These are phyloP conservation scores for Haplosporangium sp. DNA, from an alignment of 371 early-diverging fungal genomes.

Conservation along the genomic window DNA sequence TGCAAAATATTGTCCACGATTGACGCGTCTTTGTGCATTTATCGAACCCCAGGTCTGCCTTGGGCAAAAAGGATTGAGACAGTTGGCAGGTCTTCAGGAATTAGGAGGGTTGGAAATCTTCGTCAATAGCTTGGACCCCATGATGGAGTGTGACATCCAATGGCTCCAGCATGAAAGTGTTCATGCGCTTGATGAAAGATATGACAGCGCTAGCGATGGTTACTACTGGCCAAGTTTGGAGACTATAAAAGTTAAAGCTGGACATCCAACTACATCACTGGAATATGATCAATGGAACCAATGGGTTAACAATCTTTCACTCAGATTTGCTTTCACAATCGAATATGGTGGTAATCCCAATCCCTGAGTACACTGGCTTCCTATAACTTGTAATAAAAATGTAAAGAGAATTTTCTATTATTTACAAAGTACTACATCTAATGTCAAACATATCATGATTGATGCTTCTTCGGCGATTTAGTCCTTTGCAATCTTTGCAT, in stretches of 20 bases:
- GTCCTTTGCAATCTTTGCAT: too few species aligned
- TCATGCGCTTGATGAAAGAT: not conserved
- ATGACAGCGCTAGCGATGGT: not conserved
- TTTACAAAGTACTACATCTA: not conserved
- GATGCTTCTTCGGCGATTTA: too few species aligned
- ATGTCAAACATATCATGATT: too few species aligned
- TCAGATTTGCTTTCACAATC: not conserved
- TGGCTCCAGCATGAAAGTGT: conserved; percentile 1
- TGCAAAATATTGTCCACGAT: not conserved
- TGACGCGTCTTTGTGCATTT: not conserved
- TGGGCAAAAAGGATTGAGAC: not conserved
- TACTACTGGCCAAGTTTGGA: conserved; percentile 4
- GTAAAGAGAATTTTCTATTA: too few species aligned
- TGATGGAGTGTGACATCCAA: not conserved
- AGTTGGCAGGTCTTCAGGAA: not conserved
- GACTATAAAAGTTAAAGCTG: not conserved
- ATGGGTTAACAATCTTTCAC: not conserved
- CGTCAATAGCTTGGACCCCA: not conserved
- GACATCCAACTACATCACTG: not conserved
- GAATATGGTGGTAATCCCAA: not conserved
- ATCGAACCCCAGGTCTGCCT: not conserved
- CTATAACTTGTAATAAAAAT: too few species aligned
- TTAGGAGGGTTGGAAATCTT: not conserved
- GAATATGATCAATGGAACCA: not conserved
- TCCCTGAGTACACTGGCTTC: too few species aligned